A percentile compares a stretch with the other conserved stretches of the same genome.
Conservation (phyloP, 1,139 yeast genomes). For the Citeromyces hawaiiensis region DNA sequence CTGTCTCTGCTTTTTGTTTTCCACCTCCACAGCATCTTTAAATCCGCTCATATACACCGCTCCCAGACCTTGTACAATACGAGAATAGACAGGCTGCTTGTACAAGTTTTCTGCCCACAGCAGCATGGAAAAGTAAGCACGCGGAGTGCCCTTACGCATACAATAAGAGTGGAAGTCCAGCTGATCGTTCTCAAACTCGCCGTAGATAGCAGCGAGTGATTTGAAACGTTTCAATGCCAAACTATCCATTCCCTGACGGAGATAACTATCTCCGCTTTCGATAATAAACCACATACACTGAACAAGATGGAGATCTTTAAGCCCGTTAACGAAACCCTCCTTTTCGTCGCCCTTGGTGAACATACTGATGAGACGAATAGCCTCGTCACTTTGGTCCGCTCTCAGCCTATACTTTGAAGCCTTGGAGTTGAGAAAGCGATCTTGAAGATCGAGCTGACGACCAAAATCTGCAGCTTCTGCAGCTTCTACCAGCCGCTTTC, state of each 20-base stretch:
- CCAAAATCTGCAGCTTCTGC: constrained; percentile 58
- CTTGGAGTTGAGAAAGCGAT: constrained; percentile 82
- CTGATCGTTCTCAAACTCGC: constrained; percentile 70
- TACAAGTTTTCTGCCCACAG: constrained; percentile 72
- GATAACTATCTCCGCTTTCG: constrained; percentile 79
- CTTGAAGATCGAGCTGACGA: constrained; percentile 71
- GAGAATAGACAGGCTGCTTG: constrained; percentile 53
- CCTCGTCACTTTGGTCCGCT: constrained; percentile 68
- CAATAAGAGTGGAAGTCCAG: constrained; percentile 91
- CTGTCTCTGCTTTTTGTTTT: constrained; percentile 1
- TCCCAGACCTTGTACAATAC: constrained; percentile 14
- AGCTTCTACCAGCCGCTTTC: constrained; percentile 49
- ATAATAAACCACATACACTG: constrained; percentile 85
- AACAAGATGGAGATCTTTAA: constrained; percentile 77
- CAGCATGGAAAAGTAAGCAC: constrained; percentile 65
- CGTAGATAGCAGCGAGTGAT: constrained; percentile 54
- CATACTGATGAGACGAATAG: constrained; percentile 58
- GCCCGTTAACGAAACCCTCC: constrained; percentile 52
- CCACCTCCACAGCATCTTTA: background rate
- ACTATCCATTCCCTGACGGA: constrained; percentile 22
- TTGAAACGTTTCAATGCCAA: constrained; percentile 43
- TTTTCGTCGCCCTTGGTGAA: constrained; percentile 74
- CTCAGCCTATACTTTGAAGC: constrained; percentile 74
- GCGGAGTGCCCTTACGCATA: constrained; percentile 81
- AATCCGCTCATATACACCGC: background rate